Evolutionary conservation across 164 flowering plant genomes (phyloP), one percentile per base, ranked within the genome.

Genomic region (Malania oleifera): DNA sequence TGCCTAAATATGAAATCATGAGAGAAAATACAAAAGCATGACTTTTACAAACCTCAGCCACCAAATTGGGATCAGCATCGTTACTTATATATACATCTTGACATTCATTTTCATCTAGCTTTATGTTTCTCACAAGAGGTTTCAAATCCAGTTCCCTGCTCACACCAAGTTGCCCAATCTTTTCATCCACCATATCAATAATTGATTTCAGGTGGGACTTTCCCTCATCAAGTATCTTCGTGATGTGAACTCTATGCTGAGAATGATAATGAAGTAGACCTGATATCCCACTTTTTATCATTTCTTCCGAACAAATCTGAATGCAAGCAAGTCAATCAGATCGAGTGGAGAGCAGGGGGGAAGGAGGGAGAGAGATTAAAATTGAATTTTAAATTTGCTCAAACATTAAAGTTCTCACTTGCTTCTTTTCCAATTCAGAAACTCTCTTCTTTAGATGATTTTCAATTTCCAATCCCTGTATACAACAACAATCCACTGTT

Each of bases 381-480:
- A 20, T 44, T 9, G 6, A 37, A 48, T 10, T 14, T 27, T 51
- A 50, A n/a, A 61, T 17, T 34, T 26, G 17, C 17, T 19, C 53
- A 55, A 9, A 56, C 5, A 41, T 25, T 4, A 39, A 51, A 54
- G 24, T 13, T 67, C 83, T 77, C 63, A 93, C 99, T 61, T 64
- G 77, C 61, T 82, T 78, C 69, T 74, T 78, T 70, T 90, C 91
- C 77, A 85, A 68, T 34, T 72, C 70, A 25, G 56, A 46, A 47
- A 88, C 80, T 56, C 59, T 82, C 75, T 67, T 79, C 77, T 79
- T 88, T 51, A 93, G 71, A 68, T 85, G 95, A 52, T 81, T 80
- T 73, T 93, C 97, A 54, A 90, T 88, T 67, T 88, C 87, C 80
- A 86, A 60, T 18, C 97, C 97, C 99, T 90, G 63, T 26, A 57